phyloP scores from a whole-genome alignment of 805 yeast genomes.

The Pachysolen tannophilus region DNA sequence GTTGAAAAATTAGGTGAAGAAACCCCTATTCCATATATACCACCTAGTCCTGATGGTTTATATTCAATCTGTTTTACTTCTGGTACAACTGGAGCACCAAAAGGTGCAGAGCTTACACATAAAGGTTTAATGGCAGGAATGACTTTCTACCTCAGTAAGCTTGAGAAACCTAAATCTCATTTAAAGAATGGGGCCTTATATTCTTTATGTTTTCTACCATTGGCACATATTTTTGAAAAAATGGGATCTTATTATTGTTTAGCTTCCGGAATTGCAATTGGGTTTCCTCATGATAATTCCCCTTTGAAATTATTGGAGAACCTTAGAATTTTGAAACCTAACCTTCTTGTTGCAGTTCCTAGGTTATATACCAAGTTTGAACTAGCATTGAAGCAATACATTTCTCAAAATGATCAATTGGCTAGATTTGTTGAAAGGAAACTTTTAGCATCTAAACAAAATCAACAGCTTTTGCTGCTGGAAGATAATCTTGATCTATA shows the following conservation, averaged over 20 bases:
- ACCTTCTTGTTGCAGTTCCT: constrained; percentile 53
- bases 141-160: constrained; percentile 14
- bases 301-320: constrained; percentile 56
- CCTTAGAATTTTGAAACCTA: constrained; percentile 45
- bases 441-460: constrained; percentile 22
- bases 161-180: not conserved
- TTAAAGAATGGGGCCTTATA: constrained; percentile 3
- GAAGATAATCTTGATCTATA: too few relatives aligned
- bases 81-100: constrained; percentile 76
- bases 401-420: constrained; percentile 13
- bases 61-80: constrained; percentile 43
- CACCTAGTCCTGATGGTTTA: constrained; percentile 20
- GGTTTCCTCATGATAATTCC: constrained; percentile 45
- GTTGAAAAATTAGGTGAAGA: constrained; percentile 33
- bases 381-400: constrained; percentile 45
- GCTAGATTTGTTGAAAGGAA: constrained; percentile 10
- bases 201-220: constrained; percentile 10
- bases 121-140: constrained; percentile 35
- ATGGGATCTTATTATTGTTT: constrained; percentile 11
- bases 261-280: constrained; percentile 20
- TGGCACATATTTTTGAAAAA: constrained; percentile 13
- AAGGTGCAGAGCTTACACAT: constrained; percentile 66
- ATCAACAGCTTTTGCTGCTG: too few relatives aligned
- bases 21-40: constrained; percentile 37
- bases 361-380: constrained; percentile 59